Base-by-base conservation (phyloP, 169 alveolate species). In the Blepharisma undulans region DNA sequence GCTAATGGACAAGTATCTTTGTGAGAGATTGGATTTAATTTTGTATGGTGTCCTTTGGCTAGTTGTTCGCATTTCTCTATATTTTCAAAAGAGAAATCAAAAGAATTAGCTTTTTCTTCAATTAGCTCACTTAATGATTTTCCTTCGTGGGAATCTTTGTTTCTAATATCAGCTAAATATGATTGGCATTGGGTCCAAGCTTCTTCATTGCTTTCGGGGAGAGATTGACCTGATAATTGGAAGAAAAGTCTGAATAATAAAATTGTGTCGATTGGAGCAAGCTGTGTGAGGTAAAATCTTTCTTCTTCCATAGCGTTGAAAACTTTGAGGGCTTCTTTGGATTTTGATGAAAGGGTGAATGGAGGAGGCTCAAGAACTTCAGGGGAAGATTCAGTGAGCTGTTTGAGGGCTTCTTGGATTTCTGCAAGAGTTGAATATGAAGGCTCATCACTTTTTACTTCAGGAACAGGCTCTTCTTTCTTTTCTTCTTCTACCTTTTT, bases 251-350 rank as follows among this genome's bases (percentile, higher is more conserved):
- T 74, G 29, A 74, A 74, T 2, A 74, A 8, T 29, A 22, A 25
- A 29, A 74, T 29, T 74, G 33, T 29, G 30, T 74, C 80, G 8
- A 25, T 6, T 74, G 30, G 80, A 6, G 80, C 48, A 74, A 74
- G 36, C 33, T 22, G 30, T 25, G 30, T 5, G 0, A 74, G 80
- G 80, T 74, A 7, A 74, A 74, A 74, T 2, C 2, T 1, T 6
- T 74, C 80, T 29, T 74, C 33, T 74, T 74, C 80, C n/a, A 74
- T 74, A 29, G 10, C 18, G 29, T 74, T 74, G 80, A 74, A 0
- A 10, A 74, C 80, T 22, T 74, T 74, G 7, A 25, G 80, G 80
- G 80, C 80, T 74, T 74, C 80, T 74, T 74, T 74, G 80, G 80
- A 74, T 29, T 74, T 29, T 74, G 30, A 2, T 22, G 29, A 74